Evolutionary conservation across 2,329 filamentous ascomycete genomes (phyloP), one percentile per base, ranked within the genome.

Genomic region (Pestalotiopsis sp.): DNA sequence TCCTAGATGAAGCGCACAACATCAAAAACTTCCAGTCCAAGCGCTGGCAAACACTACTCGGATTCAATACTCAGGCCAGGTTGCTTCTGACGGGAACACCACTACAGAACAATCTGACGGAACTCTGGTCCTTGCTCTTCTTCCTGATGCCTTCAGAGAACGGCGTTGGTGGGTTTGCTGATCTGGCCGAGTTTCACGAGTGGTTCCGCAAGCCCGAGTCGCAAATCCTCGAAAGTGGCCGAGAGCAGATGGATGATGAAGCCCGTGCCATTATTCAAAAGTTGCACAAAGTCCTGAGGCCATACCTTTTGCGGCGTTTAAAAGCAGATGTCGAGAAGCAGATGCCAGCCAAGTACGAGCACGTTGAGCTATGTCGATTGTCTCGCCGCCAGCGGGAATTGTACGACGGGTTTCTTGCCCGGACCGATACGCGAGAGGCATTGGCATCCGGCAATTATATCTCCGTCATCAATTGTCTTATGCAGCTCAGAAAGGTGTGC

Each of bases 21-120:
- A 99, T 99, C 86, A 98, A 99, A 78, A 99, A 99, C 80, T 99
- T 98, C 85, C 95, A 97, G 76, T 98, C 95, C 1, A 95, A 98
- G 79, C 87, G 95, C 72, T 99, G 96, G 95, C 96, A 98, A 79
- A 95, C 94, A 0, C 87, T 99, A 72, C 89, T 99, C 25, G 96
- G 93, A 0, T 97, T 99, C 83, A 95, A 97, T 75, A 98, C 96
- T 0, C 91, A 92, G 71, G 91, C 95, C 36, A 90, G 96, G 41
- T 87, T 99, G 12, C 83, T 99, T 0, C 86, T 99, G 12, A 99
- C 96, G 0, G 96, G 96, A 68, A 99, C 96, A 0, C 96, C 97
- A 2, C 85, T 99, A 27, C 96, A 99, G 79, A 99, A 99, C 80
- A 98, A 98, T 71, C 85, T 99, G 4, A 97, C 95, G 0, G 96